Evolutionary conservation across 352 stramenopile genomes (phyloP).

Genomic region (Plasmopara halstedii): DNA sequence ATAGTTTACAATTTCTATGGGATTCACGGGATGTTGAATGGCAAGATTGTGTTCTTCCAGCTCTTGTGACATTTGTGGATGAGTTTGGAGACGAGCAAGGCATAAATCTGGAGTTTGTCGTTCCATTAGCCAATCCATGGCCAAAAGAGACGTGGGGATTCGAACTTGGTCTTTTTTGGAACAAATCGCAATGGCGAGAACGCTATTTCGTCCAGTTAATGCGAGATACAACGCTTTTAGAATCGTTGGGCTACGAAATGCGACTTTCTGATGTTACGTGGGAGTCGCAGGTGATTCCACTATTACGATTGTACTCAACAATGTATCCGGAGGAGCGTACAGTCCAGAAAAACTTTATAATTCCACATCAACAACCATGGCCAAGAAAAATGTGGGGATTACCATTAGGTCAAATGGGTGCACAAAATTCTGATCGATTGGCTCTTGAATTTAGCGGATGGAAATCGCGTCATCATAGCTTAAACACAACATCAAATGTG

Average conservation of each 20-base stretch:
- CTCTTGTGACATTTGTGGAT: conserved; percentile 20
- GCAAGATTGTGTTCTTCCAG: conserved; percentile 22
- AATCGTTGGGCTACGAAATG: conserved; percentile 17
- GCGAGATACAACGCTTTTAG: conserved; percentile 8
- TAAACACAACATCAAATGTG: neutral
- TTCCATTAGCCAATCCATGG: conserved; percentile 14
- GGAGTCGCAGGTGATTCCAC: conserved; percentile 12
- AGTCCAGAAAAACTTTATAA: conserved; percentile 10
- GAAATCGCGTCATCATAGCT: conserved; percentile 3
- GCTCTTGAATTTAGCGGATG: conserved; percentile 3
- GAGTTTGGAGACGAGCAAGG: conserved; percentile 11
- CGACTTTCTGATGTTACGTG: conserved; percentile 16
- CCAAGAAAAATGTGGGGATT: conserved; percentile 18
- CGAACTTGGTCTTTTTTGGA: conserved; percentile 15
- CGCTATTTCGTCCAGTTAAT: conserved; percentile 23
- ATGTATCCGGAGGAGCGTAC: conserved; percentile 3
- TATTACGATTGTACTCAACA: conserved; percentile 16
- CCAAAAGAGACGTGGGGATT: conserved; percentile 21
- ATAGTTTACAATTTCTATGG: conserved; percentile 16
- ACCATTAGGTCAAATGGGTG: conserved; percentile 12
- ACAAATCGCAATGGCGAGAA: conserved; percentile 14
- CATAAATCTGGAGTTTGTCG: conserved; percentile 14
- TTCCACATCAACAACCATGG: conserved; percentile 19
- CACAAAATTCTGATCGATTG: conserved; percentile 10
- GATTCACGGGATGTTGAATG: conserved; percentile 16